Percentiles rank a stretch among this genome's conserved stretches.
Conservation (phyloP, 805 yeast species). For the Teunomyces kruisii region DNA sequence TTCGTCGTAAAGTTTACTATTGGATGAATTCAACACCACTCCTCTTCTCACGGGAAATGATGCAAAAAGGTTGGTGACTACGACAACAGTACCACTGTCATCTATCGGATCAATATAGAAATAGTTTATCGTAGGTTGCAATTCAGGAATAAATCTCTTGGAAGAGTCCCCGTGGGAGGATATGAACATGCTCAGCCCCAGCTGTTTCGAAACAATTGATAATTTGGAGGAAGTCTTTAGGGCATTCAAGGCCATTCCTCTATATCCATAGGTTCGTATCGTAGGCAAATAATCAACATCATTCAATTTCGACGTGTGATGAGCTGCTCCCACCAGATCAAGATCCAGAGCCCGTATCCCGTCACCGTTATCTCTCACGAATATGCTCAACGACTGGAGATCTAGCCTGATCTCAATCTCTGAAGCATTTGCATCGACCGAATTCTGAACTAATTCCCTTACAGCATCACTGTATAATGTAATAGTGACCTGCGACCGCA, state of each 20-base stretch:
- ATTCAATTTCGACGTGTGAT: constrained; percentile 22
- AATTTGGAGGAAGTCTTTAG: constrained; percentile 30
- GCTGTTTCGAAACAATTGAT: constrained; percentile 45
- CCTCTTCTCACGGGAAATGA: constrained; percentile 44
- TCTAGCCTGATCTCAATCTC: constrained; percentile 35
- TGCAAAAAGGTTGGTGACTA: constrained; percentile 39
- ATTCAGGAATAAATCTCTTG: not conserved
- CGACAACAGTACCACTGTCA: constrained; percentile 38
- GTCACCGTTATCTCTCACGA: constrained; percentile 66
- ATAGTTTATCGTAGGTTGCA: not conserved
- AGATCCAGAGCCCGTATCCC: constrained; percentile 61
- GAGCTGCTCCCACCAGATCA: constrained; percentile 42
- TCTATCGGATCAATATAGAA: constrained; percentile 6
- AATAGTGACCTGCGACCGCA: constrained; percentile 36
- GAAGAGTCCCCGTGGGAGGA: not conserved
- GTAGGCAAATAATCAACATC: not conserved
- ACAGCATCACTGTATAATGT: constrained; percentile 41
- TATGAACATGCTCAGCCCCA: constrained; percentile 14
- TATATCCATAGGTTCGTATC: constrained; percentile 6
- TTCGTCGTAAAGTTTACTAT: constrained; percentile 20
- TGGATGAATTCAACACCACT: constrained; percentile 19
- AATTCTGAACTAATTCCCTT: constrained; percentile 52
- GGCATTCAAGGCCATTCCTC: constrained; percentile 13
- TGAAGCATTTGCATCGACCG: constrained; percentile 54
- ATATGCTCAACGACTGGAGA: constrained; percentile 27